Evolutionary conservation across 345 rosid genomes (phyloP).

Genomic region (Erodium maritimum): DNA sequence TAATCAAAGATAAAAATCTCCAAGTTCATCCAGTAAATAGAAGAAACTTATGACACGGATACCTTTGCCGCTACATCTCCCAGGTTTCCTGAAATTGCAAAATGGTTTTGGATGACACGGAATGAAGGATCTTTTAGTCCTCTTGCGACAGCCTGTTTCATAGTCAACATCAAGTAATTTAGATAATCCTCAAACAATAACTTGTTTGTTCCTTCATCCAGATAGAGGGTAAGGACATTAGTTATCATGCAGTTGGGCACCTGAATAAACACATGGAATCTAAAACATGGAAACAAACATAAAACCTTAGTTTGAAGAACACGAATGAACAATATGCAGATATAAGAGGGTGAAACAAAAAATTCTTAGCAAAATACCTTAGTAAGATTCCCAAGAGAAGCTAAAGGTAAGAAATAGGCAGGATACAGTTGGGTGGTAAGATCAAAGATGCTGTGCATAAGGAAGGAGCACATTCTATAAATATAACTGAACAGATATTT

Average conservation of each 20-base stretch:
- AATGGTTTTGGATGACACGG: conserved; percentile 88
- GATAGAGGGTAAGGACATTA: background rate
- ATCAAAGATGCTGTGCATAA: conserved; percentile 69
- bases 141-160: conserved; percentile 76
- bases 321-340: background rate
- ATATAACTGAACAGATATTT: conserved; percentile 6
- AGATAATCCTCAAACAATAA: background rate
- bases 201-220: background rate
- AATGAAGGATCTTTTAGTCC: conserved; percentile 94
- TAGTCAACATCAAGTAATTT: conserved; percentile 4
- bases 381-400: conserved; percentile 89
- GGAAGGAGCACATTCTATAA: conserved; percentile 3
- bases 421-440: conserved; percentile 83
- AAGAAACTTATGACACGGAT: conserved; percentile 6
- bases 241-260: background rate
- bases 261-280: background rate
- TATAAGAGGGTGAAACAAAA: background rate
- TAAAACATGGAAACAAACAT: background rate
- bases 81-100: conserved; percentile 72
- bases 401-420: conserved; percentile 71
- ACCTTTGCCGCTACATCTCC: conserved; percentile 99
- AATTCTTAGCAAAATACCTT: conserved; percentile 42
- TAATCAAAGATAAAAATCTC: too few relatives aligned
- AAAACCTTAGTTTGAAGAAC: too few relatives aligned
- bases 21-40: background rate